These are phyloP conservation scores for Dacryopinax spathularia DNA, from an alignment of 768 basidiomycete genomes.

Conservation along the genomic window DNA sequence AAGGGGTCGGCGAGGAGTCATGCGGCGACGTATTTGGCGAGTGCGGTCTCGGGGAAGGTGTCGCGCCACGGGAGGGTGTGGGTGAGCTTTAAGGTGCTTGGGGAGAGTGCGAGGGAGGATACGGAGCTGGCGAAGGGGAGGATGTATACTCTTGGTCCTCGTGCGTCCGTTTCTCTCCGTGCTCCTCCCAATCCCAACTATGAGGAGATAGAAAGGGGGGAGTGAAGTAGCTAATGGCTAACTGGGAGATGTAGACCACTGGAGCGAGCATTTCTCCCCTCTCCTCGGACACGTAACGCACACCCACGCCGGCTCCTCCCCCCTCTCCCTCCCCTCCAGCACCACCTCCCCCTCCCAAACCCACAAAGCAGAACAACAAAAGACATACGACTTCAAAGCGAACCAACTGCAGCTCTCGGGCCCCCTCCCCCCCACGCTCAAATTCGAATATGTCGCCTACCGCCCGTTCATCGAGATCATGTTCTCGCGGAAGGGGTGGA, in stretches of 20 bases:
- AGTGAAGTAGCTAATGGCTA: no score
- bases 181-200: no score
- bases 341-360: constrained; percentile 12
- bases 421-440: constrained; percentile 29
- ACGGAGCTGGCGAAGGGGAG: constrained; percentile 21
- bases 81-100: constrained; percentile 21
- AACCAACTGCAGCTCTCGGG: constrained; percentile 33
- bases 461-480: constrained; percentile 30
- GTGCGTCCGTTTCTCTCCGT: constrained; percentile 16
- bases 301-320: constrained; percentile 9
- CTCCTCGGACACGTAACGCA: constrained; percentile 27
- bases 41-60: constrained; percentile 19
- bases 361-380: constrained; percentile 19
- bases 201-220: no score
- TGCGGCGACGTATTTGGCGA: constrained; percentile 20
- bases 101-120: constrained; percentile 22
- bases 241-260: not conserved
- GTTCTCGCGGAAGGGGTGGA: constrained; percentile 27
- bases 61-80: constrained; percentile 20
- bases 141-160: constrained; percentile 30
- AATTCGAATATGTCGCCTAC: constrained; percentile 29
- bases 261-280: constrained; percentile 31
- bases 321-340: constrained; percentile 11
- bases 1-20: constrained; percentile 20
- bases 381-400: constrained; percentile 24